phyloP scores from a whole-genome alignment of 352 stramenopile genomes.

The Globisporangium apiculatum region DNA sequence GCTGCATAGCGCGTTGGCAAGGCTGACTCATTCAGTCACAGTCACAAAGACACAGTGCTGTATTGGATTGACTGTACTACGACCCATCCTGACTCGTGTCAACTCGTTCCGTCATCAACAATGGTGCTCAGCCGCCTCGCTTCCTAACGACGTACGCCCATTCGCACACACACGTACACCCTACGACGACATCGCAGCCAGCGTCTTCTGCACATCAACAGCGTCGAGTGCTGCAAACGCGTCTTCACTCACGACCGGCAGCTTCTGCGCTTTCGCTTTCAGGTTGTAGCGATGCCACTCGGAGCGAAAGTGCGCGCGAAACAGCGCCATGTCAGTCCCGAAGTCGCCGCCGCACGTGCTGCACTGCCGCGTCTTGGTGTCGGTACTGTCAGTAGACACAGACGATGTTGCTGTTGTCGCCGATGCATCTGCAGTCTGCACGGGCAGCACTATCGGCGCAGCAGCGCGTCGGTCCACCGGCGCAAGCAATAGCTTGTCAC shows the following conservation, averaged over 20 bases:
- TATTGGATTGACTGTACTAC: neutral
- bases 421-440: constrained; percentile 2
- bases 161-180: too few species aligned
- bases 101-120: neutral
- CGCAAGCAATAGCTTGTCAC: constrained; percentile 48
- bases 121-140: neutral
- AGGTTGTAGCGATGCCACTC: constrained; percentile 98
- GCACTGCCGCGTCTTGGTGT: constrained; percentile 58
- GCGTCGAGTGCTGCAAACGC: constrained; percentile 47
- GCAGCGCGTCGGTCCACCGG: constrained; percentile 9
- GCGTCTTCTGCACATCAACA: constrained; percentile 55
- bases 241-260: constrained; percentile 59
- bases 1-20: too few species aligned
- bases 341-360: constrained; percentile 94
- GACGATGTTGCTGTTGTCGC: constrained; percentile 5
- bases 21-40: too few species aligned
- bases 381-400: constrained; percentile 4
- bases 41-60: neutral
- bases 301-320: constrained; percentile 92
- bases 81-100: neutral
- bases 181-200: constrained; percentile 61
- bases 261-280: constrained; percentile 92
- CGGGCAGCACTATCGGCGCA: constrained; percentile 6
- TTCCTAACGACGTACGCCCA: too few species aligned
- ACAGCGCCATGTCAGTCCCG: constrained; percentile 66